Evolutionary conservation across 257 asterid species (phyloP), one percentile per base, ranked within the genome.

Genomic region (Paraleonurus japonicus): DNA sequence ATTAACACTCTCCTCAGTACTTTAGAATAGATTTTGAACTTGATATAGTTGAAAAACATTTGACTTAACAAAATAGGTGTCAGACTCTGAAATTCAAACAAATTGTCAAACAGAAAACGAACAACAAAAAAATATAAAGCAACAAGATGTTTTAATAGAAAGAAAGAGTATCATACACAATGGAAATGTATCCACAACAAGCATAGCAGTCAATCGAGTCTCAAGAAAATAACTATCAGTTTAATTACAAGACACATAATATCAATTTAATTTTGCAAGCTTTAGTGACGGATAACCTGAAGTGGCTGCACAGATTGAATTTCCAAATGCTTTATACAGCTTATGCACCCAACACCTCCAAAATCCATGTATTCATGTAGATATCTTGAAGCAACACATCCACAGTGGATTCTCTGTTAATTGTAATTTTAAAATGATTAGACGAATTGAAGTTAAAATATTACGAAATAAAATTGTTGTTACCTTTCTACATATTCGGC

Each of bases 401-500:
- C 99, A 78, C 97, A 92, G 78, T 94, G 99, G 66, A 91, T 60
- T 57, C 51, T 79, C 98, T 94, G 85, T 33, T 66, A 78, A 47
- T 59, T 17, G 37, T 70, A 83, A 67, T 67, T 41, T 53, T 50
- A 64, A 63, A 67, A 66, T 15, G 35, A 47, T 79, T 13, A 71
- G 58, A 69, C 32, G 77, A 27, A 23, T 2, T 2, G 51, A 68
- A 11, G 53, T 26, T 8, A 13, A 48, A 58, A 50, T 16, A 73
- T 4, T 50, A 69, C 12, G 16, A 33, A 19, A 28, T 62, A 63
- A 54, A 53, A 76, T 24, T 55, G 48, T 45, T 16, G 5, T 54
- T 71, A 88, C 99, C 97, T 91, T 94, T 73, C 87, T 69, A 65
- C 99, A 94, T 13, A 80, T 39, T 74, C 76, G 82, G 85, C 99